Evolutionary conservation across 2,329 filamentous ascomycete genomes (phyloP), one percentile per base, ranked within the genome.

Genomic region (Botrytis galanthina): DNA sequence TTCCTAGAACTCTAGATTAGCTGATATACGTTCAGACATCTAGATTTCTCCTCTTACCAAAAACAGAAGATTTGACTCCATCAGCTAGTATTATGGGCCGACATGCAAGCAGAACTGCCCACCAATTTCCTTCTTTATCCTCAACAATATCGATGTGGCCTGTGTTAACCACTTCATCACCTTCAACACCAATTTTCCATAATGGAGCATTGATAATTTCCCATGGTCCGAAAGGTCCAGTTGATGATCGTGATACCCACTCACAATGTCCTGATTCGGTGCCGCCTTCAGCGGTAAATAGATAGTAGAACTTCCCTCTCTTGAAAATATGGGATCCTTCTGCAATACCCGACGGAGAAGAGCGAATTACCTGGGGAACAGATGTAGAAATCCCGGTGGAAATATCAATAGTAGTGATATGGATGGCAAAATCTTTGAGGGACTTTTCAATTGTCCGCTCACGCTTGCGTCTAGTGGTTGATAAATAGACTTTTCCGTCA

Each of bases 141-240:
- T 87, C 84, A 74, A 90, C 89, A 3, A 89, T 74, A 75, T 90
- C 87, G 0, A 86, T 85, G 71, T 90, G 88, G 0, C 88, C 88
- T 0, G 88, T 84, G 1, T 86, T 86, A 7, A 72, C 62, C 29
- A 72, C 60, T 32, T 67, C 60, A 12, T 72, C 71, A n/a, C 48
- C 60, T 51, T 48, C 61, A 68, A 22, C 39, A 10, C 62, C 62
- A 22, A 44, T 44, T 48, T 59, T 26, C 71, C 60, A 72, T 29
- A 68, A 46, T 18, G 63, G 71, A 7, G 35, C 62, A 69, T 39
- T n/a, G 18, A 44, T 57, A 9, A 60, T 60, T 12, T 69, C 54
- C 71, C 63, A 68, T 22, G 71, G 63, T 26, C 71, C 71, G 3
- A 71, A 71, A 14, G 60, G 70, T 1, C 70, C 70, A 64, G 5